A percentile compares a stretch with the other conserved stretches of the same genome.
Evolutionary conservation across 352 stramenopile species (phyloP).

Genomic region (Globisporangium uncinulatum): DNA sequence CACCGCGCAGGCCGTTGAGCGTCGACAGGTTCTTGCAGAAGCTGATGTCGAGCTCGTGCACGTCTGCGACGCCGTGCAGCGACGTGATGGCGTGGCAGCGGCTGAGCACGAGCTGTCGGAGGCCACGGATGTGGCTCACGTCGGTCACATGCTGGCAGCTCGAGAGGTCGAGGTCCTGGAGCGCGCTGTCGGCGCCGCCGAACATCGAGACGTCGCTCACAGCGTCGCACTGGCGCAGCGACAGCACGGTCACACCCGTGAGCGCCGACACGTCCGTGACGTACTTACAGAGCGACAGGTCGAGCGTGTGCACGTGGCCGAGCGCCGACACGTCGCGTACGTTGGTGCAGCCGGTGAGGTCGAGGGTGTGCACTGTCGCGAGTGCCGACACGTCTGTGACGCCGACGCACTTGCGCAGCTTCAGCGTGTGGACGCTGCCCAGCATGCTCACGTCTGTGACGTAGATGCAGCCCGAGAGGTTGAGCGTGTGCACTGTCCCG

Average conservation of each 20-base stretch:
- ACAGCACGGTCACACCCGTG: constrained; percentile 28
- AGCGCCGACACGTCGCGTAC: constrained; percentile 48
- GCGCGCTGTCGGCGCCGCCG: constrained; percentile 1
- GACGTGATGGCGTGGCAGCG: constrained; percentile 39
- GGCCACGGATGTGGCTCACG: constrained; percentile 49
- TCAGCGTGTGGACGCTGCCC: constrained; percentile 34
- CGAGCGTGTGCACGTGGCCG: constrained; percentile 37
- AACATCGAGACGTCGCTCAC: constrained; percentile 44
- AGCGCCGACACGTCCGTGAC: constrained; percentile 48
- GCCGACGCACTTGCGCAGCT: constrained; percentile 56
- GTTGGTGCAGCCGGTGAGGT: constrained; percentile 47
- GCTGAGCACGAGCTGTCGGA: constrained; percentile 47
- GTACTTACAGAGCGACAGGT: constrained; percentile 46
- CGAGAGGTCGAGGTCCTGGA: constrained; percentile 53
- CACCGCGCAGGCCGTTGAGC: constrained; percentile 20
- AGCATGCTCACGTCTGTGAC: constrained; percentile 43
- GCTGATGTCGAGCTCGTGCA: constrained; percentile 63
- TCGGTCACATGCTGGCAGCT: constrained; percentile 35
- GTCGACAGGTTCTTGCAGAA: constrained; percentile 49
- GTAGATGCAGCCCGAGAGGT: constrained; percentile 48
- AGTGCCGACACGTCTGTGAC: constrained; percentile 46
- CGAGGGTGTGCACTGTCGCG: constrained; percentile 43
- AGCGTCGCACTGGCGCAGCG: constrained; percentile 44
- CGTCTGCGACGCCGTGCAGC: constrained; percentile 31
- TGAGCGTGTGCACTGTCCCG: constrained; percentile 37